These are phyloP conservation scores for Trifolium pratense DNA, from an alignment of 306 rosid species.

Conservation along the genomic window DNA sequence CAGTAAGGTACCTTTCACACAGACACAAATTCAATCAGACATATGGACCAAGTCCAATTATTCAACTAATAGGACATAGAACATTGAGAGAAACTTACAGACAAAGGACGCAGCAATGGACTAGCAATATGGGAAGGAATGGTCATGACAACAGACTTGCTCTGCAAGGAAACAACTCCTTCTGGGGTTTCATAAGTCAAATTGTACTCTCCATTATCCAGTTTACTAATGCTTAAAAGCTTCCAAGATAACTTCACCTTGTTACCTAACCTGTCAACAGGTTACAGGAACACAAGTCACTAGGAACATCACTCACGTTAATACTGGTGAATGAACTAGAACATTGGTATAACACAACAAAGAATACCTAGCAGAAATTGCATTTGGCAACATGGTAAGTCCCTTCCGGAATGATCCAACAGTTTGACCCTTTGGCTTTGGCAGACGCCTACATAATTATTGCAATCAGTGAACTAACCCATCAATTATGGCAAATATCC, in stretches of 20 bases:
- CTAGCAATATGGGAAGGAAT: conserved; percentile 88
- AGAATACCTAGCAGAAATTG: conserved; percentile 77
- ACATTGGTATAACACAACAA: conserved; percentile 19
- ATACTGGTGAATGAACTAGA: conserved; percentile 36
- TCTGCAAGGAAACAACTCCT: conserved; percentile 74
- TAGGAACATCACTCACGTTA: conserved; percentile 32
- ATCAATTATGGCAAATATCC: conserved; percentile 33
- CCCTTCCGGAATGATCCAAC: conserved; percentile 97
- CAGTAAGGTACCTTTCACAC: conserved; percentile 13
- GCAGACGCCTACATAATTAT: conserved; percentile 73
- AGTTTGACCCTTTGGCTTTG: conserved; percentile 94
- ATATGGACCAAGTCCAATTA: conserved; percentile 21
- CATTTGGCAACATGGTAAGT: conserved; percentile 86
- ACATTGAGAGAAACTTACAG: conserved; percentile 62
- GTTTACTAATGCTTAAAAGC: conserved; percentile 75
- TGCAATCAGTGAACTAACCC: conserved; percentile 46
- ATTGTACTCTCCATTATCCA: conserved; percentile 71
- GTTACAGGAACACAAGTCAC: conserved; percentile 36
- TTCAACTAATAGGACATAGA: conserved; percentile 33
- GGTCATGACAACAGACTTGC: conserved; percentile 85
- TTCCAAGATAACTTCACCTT: conserved; percentile 90
- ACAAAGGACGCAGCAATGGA: conserved; percentile 73
- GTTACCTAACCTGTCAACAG: conserved; percentile 74
- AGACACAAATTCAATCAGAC: conserved; percentile 31
- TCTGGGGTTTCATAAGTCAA: conserved; percentile 89